A percentile compares a stretch with the other conserved stretches of the same genome.
Evolutionary conservation across 805 yeast genomes (phyloP).

Genomic region (Scheffersomyces lignosus): DNA sequence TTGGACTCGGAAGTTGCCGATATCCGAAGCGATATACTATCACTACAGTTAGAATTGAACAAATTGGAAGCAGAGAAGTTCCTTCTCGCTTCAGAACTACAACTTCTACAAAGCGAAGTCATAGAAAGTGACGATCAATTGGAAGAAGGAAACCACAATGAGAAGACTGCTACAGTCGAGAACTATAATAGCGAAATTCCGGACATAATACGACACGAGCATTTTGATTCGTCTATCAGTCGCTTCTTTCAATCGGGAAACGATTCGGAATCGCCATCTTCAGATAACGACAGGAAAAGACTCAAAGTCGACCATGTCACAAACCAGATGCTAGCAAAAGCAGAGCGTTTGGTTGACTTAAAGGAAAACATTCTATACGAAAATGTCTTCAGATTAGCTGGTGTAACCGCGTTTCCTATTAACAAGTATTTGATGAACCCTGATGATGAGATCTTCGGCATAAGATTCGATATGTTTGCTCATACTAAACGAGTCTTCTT

Average conservation of each 20-base stretch:
- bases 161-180: background rate
- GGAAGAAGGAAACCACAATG: slow-evolving; percentile 2
- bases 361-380: slow-evolving; percentile 42
- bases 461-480: slow-evolving; percentile 49
- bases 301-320: background rate
- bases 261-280: too few species aligned
- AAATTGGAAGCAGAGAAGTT: slow-evolving; percentile 9
- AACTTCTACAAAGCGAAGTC: too few species aligned
- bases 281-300: background rate
- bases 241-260: too few species aligned
- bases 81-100: too few species aligned
- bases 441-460: slow-evolving; percentile 39
- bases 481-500: slow-evolving; percentile 21
- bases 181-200: slow-evolving; percentile 12
- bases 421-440: slow-evolving; percentile 32
- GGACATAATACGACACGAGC: slow-evolving; percentile 23
- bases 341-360: slow-evolving; percentile 10
- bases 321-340: too few species aligned
- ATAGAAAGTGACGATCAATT: too few species aligned
- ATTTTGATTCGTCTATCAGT: slow-evolving; percentile 31
- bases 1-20: slow-evolving; percentile 14
- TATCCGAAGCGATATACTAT: slow-evolving; percentile 17
- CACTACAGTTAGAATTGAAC: slow-evolving; percentile 17
- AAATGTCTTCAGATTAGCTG: slow-evolving; percentile 48
- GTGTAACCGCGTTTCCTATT: slow-evolving; percentile 53